Conservation (phyloP, 1,284 basidiomycete genomes). For the Heterobasidion annosum region DNA sequence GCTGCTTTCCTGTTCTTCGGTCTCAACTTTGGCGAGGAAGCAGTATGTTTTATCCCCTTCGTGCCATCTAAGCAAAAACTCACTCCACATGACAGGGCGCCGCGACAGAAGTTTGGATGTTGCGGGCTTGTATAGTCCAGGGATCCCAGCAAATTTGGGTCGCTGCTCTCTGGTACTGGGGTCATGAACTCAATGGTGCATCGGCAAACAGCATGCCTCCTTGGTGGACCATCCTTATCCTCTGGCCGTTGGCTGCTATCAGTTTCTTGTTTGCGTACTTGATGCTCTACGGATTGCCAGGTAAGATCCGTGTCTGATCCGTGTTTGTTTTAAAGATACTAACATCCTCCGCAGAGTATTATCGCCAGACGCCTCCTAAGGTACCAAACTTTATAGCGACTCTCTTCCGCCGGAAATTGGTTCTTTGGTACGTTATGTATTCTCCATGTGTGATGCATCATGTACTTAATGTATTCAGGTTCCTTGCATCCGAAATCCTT, state of each 20-base stretch:
- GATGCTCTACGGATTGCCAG: slow-evolving; percentile 79
- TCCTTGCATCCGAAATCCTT: slow-evolving; percentile 81
- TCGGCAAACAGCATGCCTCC: slow-evolving; percentile 44
- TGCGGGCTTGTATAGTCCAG: slow-evolving; percentile 85
- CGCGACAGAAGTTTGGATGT: slow-evolving; percentile 85
- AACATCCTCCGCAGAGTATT: slow-evolving; percentile 50
- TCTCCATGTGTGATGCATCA: neutral
- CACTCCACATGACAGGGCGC: slow-evolving; percentile 47
- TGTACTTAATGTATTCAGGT: slow-evolving; percentile 28
- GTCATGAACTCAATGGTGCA: slow-evolving; percentile 62
- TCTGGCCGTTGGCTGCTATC: slow-evolving; percentile 77
- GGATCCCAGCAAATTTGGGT: slow-evolving; percentile 93
- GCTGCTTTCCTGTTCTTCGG: slow-evolving; percentile 90
- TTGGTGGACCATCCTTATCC: slow-evolving; percentile 77
- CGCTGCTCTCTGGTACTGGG: slow-evolving; percentile 92
- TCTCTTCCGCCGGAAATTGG: slow-evolving; percentile 81
- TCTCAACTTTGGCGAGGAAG: slow-evolving; percentile 93
- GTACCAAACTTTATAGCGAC: slow-evolving; percentile 88
- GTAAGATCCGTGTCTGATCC: slow-evolving; percentile 27
- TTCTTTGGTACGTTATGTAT: slow-evolving; percentile 44
- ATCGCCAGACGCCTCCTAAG: slow-evolving; percentile 84
- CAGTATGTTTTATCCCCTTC: slow-evolving; percentile 38
- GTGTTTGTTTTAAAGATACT: neutral
- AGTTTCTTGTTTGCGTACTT: slow-evolving; percentile 73
- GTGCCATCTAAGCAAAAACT: neutral